phyloP scores from a whole-genome alignment of 495 filamentous ascomycete genomes.

The Podospora comata region DNA sequence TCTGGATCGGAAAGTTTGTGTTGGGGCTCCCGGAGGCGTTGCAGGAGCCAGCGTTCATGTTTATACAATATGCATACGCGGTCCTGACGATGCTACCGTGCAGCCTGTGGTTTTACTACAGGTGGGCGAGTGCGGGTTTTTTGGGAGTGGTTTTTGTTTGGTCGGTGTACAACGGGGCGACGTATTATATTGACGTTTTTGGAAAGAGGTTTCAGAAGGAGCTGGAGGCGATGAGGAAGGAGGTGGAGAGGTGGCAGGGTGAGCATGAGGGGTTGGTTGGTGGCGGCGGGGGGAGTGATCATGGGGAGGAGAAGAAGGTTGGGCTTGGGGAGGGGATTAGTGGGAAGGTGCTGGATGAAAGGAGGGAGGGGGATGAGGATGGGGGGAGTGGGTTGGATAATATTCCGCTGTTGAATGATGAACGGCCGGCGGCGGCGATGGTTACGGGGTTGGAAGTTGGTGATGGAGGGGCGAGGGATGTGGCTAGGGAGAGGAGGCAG shows the following conservation, averaged over 20 bases:
- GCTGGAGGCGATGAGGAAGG: conserved; percentile 81
- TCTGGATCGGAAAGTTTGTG: conserved; percentile 82
- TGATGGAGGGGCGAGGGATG: conserved; percentile 37
- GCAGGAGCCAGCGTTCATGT: conserved; percentile 91
- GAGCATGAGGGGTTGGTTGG: conserved; percentile 38
- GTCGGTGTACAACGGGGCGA: conserved; percentile 93
- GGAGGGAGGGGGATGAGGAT: conserved; percentile 15
- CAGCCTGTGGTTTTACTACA: conserved; percentile 90
- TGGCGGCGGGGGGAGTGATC: conserved; percentile 26
- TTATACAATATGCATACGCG: conserved; percentile 90
- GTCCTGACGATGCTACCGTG: conserved; percentile 90
- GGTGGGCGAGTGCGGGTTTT: conserved; percentile 73
- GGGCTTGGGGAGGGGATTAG: conserved; percentile 24
- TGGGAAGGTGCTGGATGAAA: conserved; percentile 17
- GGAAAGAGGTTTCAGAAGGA: conserved; percentile 96
- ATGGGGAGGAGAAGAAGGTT: conserved; percentile 23
- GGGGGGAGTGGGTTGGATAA: conserved; percentile 45
- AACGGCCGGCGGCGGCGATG: conserved; percentile 31
- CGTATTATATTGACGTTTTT: conserved; percentile 96
- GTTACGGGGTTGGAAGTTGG: conserved; percentile 40
- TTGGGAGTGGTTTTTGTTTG: conserved; percentile 76
- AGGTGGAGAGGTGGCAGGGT: conserved; percentile 85
- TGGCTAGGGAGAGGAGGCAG: conserved; percentile 42
- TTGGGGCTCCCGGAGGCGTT: conserved; percentile 67
- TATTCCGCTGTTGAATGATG: conserved; percentile 54